A percentile compares a stretch with the other conserved stretches of the same genome.
phyloP scores from a whole-genome alignment of 78 protist genomes.

The Polysphondylium violaceum region DNA sequence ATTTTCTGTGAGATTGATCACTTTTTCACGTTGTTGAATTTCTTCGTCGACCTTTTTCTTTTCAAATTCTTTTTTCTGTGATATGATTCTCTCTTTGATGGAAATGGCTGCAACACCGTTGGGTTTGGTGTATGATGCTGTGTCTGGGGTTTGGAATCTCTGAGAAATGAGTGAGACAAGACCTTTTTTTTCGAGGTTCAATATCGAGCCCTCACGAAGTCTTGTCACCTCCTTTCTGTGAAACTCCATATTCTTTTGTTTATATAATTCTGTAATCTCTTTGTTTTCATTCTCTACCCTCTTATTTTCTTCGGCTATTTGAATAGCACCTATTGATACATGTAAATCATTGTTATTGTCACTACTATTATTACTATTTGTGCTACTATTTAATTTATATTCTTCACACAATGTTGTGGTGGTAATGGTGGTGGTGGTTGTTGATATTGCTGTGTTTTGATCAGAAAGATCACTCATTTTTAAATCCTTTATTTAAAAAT shows the following conservation, averaged over 20 bases:
- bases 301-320: slow-evolving; percentile 1
- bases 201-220: slow-evolving; percentile 10
- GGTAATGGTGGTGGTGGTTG: not conserved
- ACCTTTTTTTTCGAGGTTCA: slow-evolving; percentile 42
- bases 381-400: not conserved
- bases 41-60: slow-evolving; percentile 18
- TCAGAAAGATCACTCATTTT: no score
- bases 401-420: not conserved
- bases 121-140: slow-evolving; percentile 66
- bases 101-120: slow-evolving; percentile 11
- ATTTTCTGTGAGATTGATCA: slow-evolving; percentile 1
- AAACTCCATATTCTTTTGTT: slow-evolving; percentile 31
- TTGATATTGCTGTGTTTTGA: not conserved
- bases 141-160: slow-evolving; percentile 74
- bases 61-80: slow-evolving; percentile 13
- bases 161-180: slow-evolving; percentile 42
- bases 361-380: not conserved
- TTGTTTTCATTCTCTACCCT: slow-evolving; percentile 6
- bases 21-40: slow-evolving; percentile 21
- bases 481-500: no score
- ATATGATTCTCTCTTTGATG: slow-evolving; percentile 36
- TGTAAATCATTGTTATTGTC: not conserved
- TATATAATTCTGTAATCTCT: slow-evolving; percentile 16
- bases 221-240: slow-evolving; percentile 21
- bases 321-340: not conserved